Conservation (phyloP, 1,284 basidiomycete genomes). For the Puccinia horiana region DNA sequence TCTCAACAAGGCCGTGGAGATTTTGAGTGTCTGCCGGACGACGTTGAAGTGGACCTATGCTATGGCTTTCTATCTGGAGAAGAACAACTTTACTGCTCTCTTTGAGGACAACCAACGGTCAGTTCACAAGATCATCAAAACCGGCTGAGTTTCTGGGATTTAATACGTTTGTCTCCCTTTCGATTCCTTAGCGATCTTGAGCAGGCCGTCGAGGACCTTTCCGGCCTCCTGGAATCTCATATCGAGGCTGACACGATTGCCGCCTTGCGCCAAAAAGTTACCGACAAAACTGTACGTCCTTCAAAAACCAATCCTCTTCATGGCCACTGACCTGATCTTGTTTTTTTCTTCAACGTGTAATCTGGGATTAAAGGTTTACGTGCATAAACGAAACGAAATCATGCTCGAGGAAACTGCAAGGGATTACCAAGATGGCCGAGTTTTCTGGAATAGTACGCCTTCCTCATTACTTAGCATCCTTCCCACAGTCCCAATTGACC, state of each 20-base stretch:
- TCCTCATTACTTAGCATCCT: neutral
- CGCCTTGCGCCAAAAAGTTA: constrained; percentile 82
- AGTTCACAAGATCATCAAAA: constrained; percentile 49
- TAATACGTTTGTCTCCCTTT: neutral
- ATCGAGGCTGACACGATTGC: constrained; percentile 83
- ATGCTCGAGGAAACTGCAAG: constrained; percentile 88
- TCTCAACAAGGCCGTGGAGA: constrained; percentile 94
- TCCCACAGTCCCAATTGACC: neutral
- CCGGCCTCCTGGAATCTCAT: constrained; percentile 84
- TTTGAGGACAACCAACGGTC: constrained; percentile 96
- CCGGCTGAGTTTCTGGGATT: neutral
- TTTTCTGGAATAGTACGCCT: constrained; percentile 38
- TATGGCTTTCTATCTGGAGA: constrained; percentile 92
- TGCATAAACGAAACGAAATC: constrained; percentile 92
- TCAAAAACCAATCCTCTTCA: constrained; percentile 26
- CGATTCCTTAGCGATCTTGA: constrained; percentile 75
- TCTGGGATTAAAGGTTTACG: constrained; percentile 72
- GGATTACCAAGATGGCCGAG: constrained; percentile 80
- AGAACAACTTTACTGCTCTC: constrained; percentile 88
- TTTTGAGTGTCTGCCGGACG: constrained; percentile 75
- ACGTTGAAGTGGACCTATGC: constrained; percentile 99
- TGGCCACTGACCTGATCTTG: too few species aligned
- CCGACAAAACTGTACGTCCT: constrained; percentile 78
- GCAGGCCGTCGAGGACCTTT: constrained; percentile 88
- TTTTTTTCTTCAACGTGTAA: neutral